Evolutionary conservation across 2,329 filamentous ascomycete genomes (phyloP).

Genomic region (Aspergillus latus): DNA sequence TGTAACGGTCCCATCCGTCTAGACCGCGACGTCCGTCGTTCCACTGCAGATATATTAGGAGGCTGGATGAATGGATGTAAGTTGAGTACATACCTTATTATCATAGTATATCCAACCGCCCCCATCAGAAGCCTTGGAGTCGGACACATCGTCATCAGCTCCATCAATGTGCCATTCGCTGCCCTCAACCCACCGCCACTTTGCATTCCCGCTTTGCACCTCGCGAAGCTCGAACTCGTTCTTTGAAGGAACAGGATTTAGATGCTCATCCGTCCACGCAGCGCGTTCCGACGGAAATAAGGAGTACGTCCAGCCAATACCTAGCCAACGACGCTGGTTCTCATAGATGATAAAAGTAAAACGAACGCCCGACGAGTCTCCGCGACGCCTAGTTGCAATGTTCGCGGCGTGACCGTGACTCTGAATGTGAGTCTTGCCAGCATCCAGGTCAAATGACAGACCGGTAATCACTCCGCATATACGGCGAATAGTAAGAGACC

Average conservation of each 20-base stretch:
- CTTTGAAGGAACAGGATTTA: slow-evolving; percentile 74
- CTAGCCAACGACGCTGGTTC: slow-evolving; percentile 93
- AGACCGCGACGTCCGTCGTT: slow-evolving; percentile 77
- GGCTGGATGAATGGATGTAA: background rate
- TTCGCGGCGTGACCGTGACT: slow-evolving; percentile 49
- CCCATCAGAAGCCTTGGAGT: slow-evolving; percentile 51
- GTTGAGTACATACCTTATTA: slow-evolving; percentile 69
- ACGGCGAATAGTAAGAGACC: slow-evolving; percentile 72
- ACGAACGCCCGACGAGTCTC: slow-evolving; percentile 72
- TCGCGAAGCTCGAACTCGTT: slow-evolving; percentile 70
- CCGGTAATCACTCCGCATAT: slow-evolving; percentile 75
- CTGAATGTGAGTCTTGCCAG: slow-evolving; percentile 30
- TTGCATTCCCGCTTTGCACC: slow-evolving; percentile 61
- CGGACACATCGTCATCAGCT: slow-evolving; percentile 41
- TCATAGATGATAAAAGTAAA: slow-evolving; percentile 98
- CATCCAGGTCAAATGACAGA: slow-evolving; percentile 60
- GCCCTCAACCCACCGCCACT: slow-evolving; percentile 80
- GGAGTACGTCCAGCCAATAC: slow-evolving; percentile 89
- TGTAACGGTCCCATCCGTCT: slow-evolving; percentile 95
- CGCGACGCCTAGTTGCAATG: slow-evolving; percentile 45
- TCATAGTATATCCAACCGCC: slow-evolving; percentile 98
- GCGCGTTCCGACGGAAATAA: slow-evolving; percentile 87
- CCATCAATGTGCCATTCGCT: slow-evolving; percentile 87
- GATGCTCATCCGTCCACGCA: slow-evolving; percentile 94
- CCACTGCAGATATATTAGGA: slow-evolving; percentile 60